Evolutionary conservation across 768 basidiomycete species (phyloP).

Genomic region (Strobilomyces echinocephalus): DNA sequence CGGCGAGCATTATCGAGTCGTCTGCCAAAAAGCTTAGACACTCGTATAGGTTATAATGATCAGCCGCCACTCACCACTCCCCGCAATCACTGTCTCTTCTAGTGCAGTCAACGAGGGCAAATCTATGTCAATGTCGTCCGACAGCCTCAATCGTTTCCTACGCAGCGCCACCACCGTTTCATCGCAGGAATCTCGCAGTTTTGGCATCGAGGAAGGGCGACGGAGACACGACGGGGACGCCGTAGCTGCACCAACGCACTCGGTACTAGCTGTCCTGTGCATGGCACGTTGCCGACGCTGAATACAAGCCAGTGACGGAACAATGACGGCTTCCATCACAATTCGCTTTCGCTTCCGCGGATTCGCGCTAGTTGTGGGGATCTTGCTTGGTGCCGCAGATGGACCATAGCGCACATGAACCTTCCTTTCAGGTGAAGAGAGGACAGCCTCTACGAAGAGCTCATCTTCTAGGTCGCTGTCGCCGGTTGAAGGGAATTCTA

Average conservation of each 20-base stretch:
- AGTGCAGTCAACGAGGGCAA: conserved; percentile 16
- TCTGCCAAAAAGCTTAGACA: conserved; percentile 29
- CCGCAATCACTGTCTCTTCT: conserved; percentile 31
- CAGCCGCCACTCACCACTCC: conserved; percentile 26
- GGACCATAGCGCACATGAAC: background rate
- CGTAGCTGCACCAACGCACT: background rate
- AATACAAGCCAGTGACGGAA: conserved; percentile 36
- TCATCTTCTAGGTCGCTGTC: conserved; percentile 31
- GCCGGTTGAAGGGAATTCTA: conserved; percentile 23
- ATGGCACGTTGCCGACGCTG: conserved; percentile 15
- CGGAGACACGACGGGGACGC: conserved; percentile 17
- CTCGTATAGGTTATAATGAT: background rate
- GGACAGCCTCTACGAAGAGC: conserved; percentile 20
- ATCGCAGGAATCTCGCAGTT: conserved; percentile 17
- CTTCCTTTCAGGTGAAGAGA: conserved; percentile 19
- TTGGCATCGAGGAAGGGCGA: conserved; percentile 25
- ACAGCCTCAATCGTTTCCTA: conserved; percentile 26
- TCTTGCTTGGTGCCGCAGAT: background rate
- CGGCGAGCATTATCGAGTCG: conserved; percentile 42
- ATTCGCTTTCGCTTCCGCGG: conserved; percentile 39
- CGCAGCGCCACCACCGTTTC: background rate
- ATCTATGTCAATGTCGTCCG: conserved; percentile 16
- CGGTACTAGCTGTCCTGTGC: conserved; percentile 20
- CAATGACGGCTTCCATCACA: conserved; percentile 49
- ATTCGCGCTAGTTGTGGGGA: background rate